Base-by-base conservation (phyloP, 495 filamentous ascomycete genomes). In the Aspergillus cristatus region DNA sequence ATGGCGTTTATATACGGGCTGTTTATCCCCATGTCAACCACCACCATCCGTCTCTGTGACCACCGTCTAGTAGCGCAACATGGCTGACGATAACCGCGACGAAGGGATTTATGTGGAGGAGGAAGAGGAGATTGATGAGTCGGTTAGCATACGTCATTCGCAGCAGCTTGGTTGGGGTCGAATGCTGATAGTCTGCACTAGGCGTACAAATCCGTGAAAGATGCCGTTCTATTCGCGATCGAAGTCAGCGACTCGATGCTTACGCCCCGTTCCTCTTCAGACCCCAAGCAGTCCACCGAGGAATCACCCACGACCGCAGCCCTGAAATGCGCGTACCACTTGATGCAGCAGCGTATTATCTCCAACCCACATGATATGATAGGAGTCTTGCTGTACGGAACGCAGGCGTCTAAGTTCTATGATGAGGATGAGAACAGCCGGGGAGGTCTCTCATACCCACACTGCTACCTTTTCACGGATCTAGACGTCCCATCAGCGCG, bases 341-440 rank as follows among this genome's bases (percentile, higher is more conserved):
- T 99, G 37, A 95, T 97, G 82, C 89, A 96, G 62, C 90, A 95
- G 61, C 81, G 93, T 40, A 96, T 99, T 49, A 96, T 99, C 51
- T 88, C 88, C 2, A 89, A 89, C 45, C 93, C 93, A 0, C 86
- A 80, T 52, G 91, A 97, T 48, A 94, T 96, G 90, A 95, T 99
- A 68, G 90, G 90, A 3, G 81, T 99, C 7, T 56, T 99, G n/a
- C 74, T 99, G 6, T 97, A 91, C 44, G 87, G 88, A 10, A 97
- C 90, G 0, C 70, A 93, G 55, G 74, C 85, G 53, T 84, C 87
- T 13, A 90, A 83, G 47, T 90, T 93, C 50, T 74, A 78, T 35
- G 74, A 76, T 14, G 83, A 82, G 38, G 77, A 82, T 32, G 72
- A 77, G 29, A 67, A 74, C 14, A 65, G 62, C 24, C 68, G 72